Evolutionary conservation across 345 rosid genomes (phyloP).

Genomic region (Ricinus communis): DNA sequence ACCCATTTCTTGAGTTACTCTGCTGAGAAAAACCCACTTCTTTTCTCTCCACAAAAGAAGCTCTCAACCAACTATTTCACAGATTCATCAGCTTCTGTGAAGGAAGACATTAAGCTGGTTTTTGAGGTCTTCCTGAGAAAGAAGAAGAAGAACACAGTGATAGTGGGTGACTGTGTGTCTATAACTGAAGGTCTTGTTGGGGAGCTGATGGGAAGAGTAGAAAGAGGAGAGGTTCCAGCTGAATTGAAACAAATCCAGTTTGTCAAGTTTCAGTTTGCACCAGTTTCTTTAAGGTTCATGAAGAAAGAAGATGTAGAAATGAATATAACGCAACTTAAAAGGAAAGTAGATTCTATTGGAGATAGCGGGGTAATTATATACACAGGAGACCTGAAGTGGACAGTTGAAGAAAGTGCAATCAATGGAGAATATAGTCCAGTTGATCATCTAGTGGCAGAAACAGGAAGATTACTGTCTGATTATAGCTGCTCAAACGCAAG

Average conservation of each 20-base stretch:
- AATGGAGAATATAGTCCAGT: slow-evolving; percentile 45
- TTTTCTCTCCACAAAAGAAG: slow-evolving; percentile 51
- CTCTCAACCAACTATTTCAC: slow-evolving; percentile 19
- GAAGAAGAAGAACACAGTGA: slow-evolving; percentile 63
- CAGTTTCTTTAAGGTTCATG: slow-evolving; percentile 64
- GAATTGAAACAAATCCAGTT: slow-evolving; percentile 59
- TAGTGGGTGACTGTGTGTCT: slow-evolving; percentile 70
- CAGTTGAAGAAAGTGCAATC: slow-evolving; percentile 33
- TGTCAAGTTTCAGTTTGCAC: slow-evolving; percentile 65
- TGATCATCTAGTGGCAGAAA: slow-evolving; percentile 65
- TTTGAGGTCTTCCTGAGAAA: slow-evolving; percentile 62
- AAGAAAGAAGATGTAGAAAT: slow-evolving; percentile 58
- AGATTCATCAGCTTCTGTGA: slow-evolving; percentile 40
- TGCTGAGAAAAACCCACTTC: slow-evolving; percentile 50
- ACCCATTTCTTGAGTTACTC: slow-evolving; percentile 49
- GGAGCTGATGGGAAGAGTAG: slow-evolving; percentile 57
- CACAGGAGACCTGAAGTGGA: slow-evolving; percentile 80
- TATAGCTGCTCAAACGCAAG: slow-evolving; percentile 37
- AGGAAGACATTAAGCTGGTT: slow-evolving; percentile 65
- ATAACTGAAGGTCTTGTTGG: slow-evolving; percentile 53
- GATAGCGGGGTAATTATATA: slow-evolving; percentile 69
- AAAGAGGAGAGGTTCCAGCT: slow-evolving; percentile 72
- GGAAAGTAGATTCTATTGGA: slow-evolving; percentile 52
- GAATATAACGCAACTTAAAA: slow-evolving; percentile 54
- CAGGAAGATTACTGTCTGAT: slow-evolving; percentile 53